Conservation (phyloP, 495 filamentous ascomycete genomes). For the Neurospora tetrasperma region DNA sequence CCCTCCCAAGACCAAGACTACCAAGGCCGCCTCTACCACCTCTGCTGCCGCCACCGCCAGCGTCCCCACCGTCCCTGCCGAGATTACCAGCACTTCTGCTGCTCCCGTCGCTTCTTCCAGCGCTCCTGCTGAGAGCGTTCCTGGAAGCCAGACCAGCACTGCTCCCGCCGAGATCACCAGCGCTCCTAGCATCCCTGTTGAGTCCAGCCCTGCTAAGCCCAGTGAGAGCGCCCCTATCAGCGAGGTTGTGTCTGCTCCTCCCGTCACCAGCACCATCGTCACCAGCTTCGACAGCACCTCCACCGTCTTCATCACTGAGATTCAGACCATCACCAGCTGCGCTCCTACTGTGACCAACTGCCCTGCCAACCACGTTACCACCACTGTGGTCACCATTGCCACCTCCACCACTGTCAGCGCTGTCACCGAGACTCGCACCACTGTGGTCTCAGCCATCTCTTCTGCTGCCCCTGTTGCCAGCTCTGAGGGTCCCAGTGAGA, state of each 20-base stretch:
- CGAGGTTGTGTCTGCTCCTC: neutral
- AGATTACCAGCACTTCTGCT: constrained; percentile 4
- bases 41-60: constrained; percentile 9
- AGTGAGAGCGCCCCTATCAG: constrained; percentile 4
- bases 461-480: constrained; percentile 4
- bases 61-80: constrained; percentile 1
- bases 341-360: constrained; percentile 46
- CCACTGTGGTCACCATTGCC: constrained; percentile 47
- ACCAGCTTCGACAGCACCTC: constrained; percentile 40
- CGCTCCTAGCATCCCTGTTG: constrained; percentile 15
- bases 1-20: constrained; percentile 21
- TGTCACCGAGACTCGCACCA: constrained; percentile 32
- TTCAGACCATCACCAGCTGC: constrained; percentile 51
- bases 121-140: constrained; percentile 6
- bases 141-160: constrained; percentile 10
- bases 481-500: constrained; percentile 2
- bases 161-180: constrained; percentile 16
- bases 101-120: constrained; percentile 13
- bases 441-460: constrained; percentile 9
- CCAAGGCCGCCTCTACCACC: constrained; percentile 7
- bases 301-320: constrained; percentile 50
- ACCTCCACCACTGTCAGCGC: constrained; percentile 54
- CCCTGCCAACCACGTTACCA: constrained; percentile 40
- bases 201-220: constrained; percentile 5
- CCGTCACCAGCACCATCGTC: constrained; percentile 19